phyloP scores from a whole-genome alignment of 1,139 yeast species.

The Lodderomyces beijingensis region DNA sequence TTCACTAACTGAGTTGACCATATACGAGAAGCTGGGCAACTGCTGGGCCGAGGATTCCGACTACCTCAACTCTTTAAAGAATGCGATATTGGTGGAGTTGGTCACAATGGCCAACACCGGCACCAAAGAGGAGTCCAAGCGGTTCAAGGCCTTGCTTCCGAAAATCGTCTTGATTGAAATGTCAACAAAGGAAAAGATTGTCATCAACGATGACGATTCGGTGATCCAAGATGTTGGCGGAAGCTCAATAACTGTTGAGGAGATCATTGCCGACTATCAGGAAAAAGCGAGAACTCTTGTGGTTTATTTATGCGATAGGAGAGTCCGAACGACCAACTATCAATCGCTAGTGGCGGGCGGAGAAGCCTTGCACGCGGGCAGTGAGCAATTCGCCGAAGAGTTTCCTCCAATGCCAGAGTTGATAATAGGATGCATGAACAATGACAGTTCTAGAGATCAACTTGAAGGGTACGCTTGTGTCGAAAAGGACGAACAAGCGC shows the following conservation, averaged over 20 bases:
- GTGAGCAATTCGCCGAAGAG: constrained; percentile 7
- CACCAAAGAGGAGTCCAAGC: constrained; percentile 13
- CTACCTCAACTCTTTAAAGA: constrained; percentile 15
- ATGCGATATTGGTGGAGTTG: constrained; percentile 23
- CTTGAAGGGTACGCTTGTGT: constrained; percentile 14
- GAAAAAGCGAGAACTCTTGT: constrained; percentile 14
- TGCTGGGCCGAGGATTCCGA: constrained; percentile 17
- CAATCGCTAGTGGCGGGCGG: constrained; percentile 3
- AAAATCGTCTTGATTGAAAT: constrained; percentile 16
- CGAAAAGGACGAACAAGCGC: constrained; percentile 5
- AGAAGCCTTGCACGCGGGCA: constrained; percentile 5
- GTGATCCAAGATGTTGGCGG: background rate
- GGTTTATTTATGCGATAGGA: constrained; percentile 18
- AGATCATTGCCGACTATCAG: constrained; percentile 10
- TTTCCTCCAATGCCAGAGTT: constrained; percentile 17
- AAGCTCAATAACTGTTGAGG: constrained; percentile 8
- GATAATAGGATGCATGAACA: constrained; percentile 13
- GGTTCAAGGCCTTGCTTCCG: constrained; percentile 17
- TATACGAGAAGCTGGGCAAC: constrained; percentile 23
- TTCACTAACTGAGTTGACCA: constrained; percentile 14
- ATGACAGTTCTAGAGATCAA: constrained; percentile 7
- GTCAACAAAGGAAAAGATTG: constrained; percentile 7
- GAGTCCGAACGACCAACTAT: constrained; percentile 12
- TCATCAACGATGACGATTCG: constrained; percentile 5
- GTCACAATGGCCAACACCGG: constrained; percentile 18